These are phyloP conservation scores for Podila clonocystis DNA, from an alignment of 192 early-diverging fungal species.

Conservation along the genomic window DNA sequence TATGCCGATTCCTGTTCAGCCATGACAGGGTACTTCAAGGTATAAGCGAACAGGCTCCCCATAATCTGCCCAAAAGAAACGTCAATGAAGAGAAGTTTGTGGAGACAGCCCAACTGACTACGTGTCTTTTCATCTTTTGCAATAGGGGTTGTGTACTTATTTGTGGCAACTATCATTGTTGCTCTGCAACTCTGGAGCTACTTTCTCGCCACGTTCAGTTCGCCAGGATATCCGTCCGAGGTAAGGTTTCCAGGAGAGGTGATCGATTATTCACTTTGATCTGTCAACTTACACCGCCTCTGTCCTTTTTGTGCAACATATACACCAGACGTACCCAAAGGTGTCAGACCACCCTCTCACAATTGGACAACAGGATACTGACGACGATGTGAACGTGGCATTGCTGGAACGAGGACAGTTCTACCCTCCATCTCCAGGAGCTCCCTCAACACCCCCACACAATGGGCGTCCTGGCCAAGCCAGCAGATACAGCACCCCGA, in stretches of 20 bases:
- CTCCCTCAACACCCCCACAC: slow-evolving; percentile 5
- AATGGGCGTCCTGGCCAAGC: slow-evolving; percentile 5
- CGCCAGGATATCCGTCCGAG: slow-evolving; percentile 46
- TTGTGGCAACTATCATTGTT: slow-evolving; percentile 8
- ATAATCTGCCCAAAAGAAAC: not conserved
- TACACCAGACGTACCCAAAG: slow-evolving; percentile 7
- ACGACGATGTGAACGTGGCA: slow-evolving; percentile 24
- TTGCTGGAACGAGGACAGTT: slow-evolving; percentile 35
- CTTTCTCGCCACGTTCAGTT: slow-evolving; percentile 31
- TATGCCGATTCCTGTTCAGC: slow-evolving; percentile 31
- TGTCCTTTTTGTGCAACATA: not conserved
- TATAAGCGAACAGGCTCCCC: not conserved
- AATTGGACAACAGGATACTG: slow-evolving; percentile 19
- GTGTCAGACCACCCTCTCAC: not conserved
- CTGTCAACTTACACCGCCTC: not conserved
- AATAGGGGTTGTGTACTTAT: slow-evolving; percentile 21
- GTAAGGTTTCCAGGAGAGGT: slow-evolving; percentile 2
- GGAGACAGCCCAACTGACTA: not conserved
- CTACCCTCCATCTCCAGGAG: slow-evolving; percentile 22
- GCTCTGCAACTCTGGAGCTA: slow-evolving; percentile 51
- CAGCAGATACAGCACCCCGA: not conserved
- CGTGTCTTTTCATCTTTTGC: too few species aligned
- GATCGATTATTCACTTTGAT: not conserved
- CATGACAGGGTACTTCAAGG: slow-evolving; percentile 37
- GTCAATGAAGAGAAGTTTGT: not conserved